A percentile compares a stretch with the other conserved stretches of the same genome.
These are phyloP conservation scores for Yarrowia keelungensis DNA, from an alignment of 805 yeast genomes.

Conservation along the genomic window DNA sequence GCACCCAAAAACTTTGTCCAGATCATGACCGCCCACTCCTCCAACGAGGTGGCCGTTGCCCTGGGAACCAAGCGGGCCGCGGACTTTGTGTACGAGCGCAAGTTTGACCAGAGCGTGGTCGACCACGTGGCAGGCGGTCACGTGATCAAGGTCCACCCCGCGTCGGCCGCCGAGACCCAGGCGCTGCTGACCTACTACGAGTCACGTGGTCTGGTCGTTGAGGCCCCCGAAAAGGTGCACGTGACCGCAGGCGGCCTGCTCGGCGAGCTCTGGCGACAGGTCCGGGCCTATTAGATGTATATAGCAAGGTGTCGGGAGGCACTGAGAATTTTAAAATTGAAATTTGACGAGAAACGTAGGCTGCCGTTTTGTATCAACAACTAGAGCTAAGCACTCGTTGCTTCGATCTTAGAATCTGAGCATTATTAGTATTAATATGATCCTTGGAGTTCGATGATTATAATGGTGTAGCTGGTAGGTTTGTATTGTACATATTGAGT, in stretches of 20 bases:
- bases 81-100: slow-evolving; percentile 24
- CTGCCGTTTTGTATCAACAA: too few species aligned
- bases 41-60: slow-evolving; percentile 3
- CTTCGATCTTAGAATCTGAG: too few species aligned
- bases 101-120: slow-evolving; percentile 7
- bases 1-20: slow-evolving; percentile 30
- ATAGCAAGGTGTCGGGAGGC: neutral
- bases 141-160: neutral
- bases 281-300: slow-evolving; percentile 23
- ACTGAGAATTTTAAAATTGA: too few species aligned
- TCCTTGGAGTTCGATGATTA: too few species aligned
- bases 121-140: neutral
- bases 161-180: neutral
- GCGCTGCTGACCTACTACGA: slow-evolving; percentile 25
- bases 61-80: neutral
- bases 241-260: slow-evolving; percentile 18
- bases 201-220: slow-evolving; percentile 6
- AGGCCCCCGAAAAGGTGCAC: neutral
- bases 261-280: slow-evolving; percentile 35
- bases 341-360: too few species aligned
- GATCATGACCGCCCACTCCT: neutral
- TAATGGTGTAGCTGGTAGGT: too few species aligned
- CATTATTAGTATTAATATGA: too few species aligned
- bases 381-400: too few species aligned
- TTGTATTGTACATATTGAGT: too few species aligned